Percentiles rank a stretch among this genome's conserved stretches.
Conservation (phyloP, 1,284 basidiomycete species). For the Cryptococcus depauperatus region DNA sequence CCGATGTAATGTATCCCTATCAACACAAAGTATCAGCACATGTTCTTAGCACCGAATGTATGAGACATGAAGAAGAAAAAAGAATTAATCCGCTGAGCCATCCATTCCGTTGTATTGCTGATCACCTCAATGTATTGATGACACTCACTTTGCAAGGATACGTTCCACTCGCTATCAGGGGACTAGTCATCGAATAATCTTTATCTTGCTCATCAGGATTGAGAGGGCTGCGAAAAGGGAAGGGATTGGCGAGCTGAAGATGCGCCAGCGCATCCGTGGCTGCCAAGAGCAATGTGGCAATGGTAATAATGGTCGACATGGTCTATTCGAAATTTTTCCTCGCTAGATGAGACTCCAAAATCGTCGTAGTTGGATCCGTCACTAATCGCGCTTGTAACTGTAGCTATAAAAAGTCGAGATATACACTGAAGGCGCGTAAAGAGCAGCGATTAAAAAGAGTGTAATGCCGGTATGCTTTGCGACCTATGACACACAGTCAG, state of each 20-base stretch:
- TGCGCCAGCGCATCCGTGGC: slow-evolving; percentile 28
- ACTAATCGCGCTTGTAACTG: no score
- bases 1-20: slow-evolving; percentile 38
- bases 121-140: background rate
- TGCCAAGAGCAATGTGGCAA: slow-evolving; percentile 8
- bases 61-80: background rate
- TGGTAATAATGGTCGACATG: background rate
- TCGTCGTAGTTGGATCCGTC: no score
- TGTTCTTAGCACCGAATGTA: background rate
- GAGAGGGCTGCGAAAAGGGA: slow-evolving; percentile 28
- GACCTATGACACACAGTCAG: no score
- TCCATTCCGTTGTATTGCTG: background rate
- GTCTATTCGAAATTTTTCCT: no score
- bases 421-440: no score
- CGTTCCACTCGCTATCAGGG: slow-evolving; percentile 33
- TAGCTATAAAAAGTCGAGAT: no score
- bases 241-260: slow-evolving; percentile 37
- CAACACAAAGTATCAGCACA: background rate
- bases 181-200: slow-evolving; percentile 44
- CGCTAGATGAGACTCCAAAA: no score
- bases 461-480: no score
- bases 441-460: no score
- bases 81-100: no score
- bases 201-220: slow-evolving; percentile 32
- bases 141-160: slow-evolving; percentile 44